A percentile compares a stretch with the other conserved stretches of the same genome.
phyloP scores from a whole-genome alignment of 2,329 filamentous ascomycete genomes.

The Epichloe bromicola region DNA sequence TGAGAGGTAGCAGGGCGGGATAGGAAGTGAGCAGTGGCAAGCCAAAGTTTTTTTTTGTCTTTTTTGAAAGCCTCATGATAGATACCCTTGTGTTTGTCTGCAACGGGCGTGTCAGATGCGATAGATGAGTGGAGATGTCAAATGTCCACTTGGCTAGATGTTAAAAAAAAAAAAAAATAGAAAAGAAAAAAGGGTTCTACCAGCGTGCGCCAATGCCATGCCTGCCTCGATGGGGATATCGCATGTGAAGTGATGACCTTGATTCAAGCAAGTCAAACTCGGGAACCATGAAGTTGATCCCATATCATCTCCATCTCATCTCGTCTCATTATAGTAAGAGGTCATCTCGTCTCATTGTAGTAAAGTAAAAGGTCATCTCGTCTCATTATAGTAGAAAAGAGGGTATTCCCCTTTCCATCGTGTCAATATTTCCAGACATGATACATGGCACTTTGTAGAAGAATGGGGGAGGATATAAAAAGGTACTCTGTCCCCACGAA shows the following conservation, averaged over 20 bases:
- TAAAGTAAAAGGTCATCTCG: neutral
- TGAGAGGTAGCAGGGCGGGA: neutral
- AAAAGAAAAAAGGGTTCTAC: too few species aligned
- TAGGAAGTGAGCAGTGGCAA: neutral
- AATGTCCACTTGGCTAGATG: neutral
- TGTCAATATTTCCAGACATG: neutral
- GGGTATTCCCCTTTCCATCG: too few species aligned
- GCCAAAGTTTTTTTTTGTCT: neutral
- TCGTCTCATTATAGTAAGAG: neutral
- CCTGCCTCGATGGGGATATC: too few species aligned
- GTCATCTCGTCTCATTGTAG: neutral
- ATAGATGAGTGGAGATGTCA: neutral
- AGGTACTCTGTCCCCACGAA: conserved; percentile 8
- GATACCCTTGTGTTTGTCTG: conserved; percentile 21
- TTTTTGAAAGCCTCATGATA: conserved; percentile 24
- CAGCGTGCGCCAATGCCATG: too few species aligned
- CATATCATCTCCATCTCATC: too few species aligned
- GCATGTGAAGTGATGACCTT: too few species aligned
- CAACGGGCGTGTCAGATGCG: conserved; percentile 1
- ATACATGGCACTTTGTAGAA: neutral
- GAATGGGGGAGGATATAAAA: conserved; percentile 24
- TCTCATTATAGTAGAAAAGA: neutral
- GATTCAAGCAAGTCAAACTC: too few species aligned
- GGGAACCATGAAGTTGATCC: too few species aligned
- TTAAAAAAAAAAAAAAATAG: too few species aligned